Evolutionary conservation across 192 early-diverging fungal species (phyloP).

Genomic region (Spizellomyces sp.): DNA sequence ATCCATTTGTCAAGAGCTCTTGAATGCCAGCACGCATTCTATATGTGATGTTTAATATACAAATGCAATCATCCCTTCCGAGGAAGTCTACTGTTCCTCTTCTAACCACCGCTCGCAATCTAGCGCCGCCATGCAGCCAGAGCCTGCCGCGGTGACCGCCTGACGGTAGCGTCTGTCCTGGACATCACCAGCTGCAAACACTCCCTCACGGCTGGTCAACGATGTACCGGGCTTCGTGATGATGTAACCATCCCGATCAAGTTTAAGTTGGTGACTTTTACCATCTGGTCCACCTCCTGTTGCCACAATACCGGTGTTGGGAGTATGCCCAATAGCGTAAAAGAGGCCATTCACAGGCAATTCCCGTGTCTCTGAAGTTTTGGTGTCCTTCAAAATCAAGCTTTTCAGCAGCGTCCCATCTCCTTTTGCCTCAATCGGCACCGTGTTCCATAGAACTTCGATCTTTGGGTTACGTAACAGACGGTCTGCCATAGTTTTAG

Average conservation of each 20-base stretch:
- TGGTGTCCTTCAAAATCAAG: constrained; percentile 73
- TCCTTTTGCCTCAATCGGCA: constrained; percentile 82
- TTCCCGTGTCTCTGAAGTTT: constrained; percentile 60
- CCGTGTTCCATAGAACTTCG: constrained; percentile 82
- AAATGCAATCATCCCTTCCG: background rate
- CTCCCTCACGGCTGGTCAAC: constrained; percentile 78
- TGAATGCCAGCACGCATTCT: no score
- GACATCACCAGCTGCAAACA: constrained; percentile 97
- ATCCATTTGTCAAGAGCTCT: no score
- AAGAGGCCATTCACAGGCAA: constrained; percentile 87
- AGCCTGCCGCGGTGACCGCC: constrained; percentile 92
- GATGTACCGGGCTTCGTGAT: constrained; percentile 57
- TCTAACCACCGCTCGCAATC: constrained; percentile 94
- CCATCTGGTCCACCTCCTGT: constrained; percentile 55
- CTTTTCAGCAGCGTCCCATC: constrained; percentile 73
- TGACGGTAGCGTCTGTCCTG: constrained; percentile 94
- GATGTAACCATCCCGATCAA: constrained; percentile 90
- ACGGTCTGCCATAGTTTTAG: constrained; percentile 92
- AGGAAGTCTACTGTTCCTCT: constrained; percentile 14
- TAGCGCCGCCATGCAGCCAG: constrained; percentile 96
- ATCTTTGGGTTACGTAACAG: constrained; percentile 82
- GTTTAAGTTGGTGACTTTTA: constrained; percentile 65
- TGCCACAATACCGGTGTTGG: constrained; percentile 57
- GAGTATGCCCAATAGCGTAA: constrained; percentile 96
- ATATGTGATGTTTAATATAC: background rate